These are phyloP conservation scores for Ceratocystis harringtonii DNA, from an alignment of 2,329 filamentous ascomycete genomes.

Conservation along the genomic window DNA sequence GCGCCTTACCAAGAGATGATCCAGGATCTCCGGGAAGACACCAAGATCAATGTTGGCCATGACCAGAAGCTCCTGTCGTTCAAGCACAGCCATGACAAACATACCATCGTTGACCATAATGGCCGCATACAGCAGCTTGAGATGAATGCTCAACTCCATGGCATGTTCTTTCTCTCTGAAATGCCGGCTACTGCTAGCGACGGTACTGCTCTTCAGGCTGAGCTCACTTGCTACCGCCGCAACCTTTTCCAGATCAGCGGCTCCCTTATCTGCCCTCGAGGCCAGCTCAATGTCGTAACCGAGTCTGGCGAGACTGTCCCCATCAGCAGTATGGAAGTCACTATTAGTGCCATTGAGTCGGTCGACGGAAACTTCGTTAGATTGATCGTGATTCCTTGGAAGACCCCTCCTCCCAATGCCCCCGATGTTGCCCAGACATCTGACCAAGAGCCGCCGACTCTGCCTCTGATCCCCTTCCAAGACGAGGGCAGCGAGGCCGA, in stretches of 20 bases:
- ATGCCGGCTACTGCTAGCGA: constrained; percentile 50
- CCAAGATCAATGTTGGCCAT: constrained; percentile 42
- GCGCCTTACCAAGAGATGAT: constrained; percentile 45
- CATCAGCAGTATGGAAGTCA: constrained; percentile 69
- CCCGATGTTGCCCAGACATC: constrained; percentile 46
- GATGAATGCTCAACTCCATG: constrained; percentile 59
- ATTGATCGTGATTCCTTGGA: constrained; percentile 95
- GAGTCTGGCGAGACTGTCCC: constrained; percentile 74
- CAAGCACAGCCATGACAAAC: constrained; percentile 41
- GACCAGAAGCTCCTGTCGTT: constrained; percentile 48
- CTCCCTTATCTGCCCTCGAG: constrained; percentile 64
- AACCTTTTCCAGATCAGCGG: constrained; percentile 95
- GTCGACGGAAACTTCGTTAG: constrained; percentile 85
- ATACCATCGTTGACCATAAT: constrained; percentile 44
- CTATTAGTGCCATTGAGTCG: constrained; percentile 84
- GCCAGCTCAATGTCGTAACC: constrained; percentile 63
- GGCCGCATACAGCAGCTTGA: constrained; percentile 47
- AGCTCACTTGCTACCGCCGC: constrained; percentile 87
- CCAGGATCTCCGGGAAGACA: constrained; percentile 44
- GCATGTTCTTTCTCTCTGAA: constrained; percentile 80
- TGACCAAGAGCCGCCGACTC: constrained; percentile 75
- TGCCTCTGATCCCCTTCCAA: constrained; percentile 56
- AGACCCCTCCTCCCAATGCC: constrained; percentile 72
- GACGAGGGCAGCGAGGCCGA: constrained; percentile 46
- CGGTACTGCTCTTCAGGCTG: constrained; percentile 48